These are phyloP conservation scores for Brachypodium distachyon DNA, from an alignment of 202 grass and related monocot species.

Conservation along the genomic window DNA sequence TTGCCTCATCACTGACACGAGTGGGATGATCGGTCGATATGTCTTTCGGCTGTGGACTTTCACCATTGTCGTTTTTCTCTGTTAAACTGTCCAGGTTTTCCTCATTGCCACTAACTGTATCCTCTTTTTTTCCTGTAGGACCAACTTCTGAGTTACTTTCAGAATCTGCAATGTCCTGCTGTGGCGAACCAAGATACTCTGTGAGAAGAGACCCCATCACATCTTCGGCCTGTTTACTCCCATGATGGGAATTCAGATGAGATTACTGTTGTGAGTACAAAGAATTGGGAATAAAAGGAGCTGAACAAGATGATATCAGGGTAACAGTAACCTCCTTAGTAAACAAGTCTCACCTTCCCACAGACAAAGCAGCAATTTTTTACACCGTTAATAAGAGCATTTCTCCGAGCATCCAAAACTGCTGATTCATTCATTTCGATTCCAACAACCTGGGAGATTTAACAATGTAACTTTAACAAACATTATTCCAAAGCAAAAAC, in stretches of 20 bases:
- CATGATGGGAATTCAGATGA: constrained; percentile 25
- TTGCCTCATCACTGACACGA: not conserved
- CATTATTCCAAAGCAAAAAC: not conserved
- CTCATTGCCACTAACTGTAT: constrained; percentile 8
- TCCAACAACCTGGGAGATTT: constrained; percentile 72
- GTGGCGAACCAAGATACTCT: constrained; percentile 74
- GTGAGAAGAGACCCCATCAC: constrained; percentile 76
- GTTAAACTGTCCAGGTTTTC: constrained; percentile 22
- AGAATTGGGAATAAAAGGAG: not conserved
- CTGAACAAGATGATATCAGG: not conserved
- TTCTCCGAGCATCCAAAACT: constrained; percentile 79
- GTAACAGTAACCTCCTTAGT: not conserved
- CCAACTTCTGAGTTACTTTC: constrained; percentile 13
- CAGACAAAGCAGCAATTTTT: constrained; percentile 87
- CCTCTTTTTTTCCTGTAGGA: constrained; percentile 9
- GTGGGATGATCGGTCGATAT: not conserved
- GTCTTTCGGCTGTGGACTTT: constrained; percentile 5
- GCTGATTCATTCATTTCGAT: constrained; percentile 99
- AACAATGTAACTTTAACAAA: constrained; percentile 2
- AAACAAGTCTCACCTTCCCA: constrained; percentile 51
- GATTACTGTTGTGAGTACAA: constrained; percentile 2
- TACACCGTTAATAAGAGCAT: constrained; percentile 77
- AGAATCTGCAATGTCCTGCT: constrained; percentile 27
- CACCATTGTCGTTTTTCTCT: constrained; percentile 20
- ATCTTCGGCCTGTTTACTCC: constrained; percentile 70